phyloP scores from a whole-genome alignment of 2,329 filamentous ascomycete species.

The Calonectria pteridis region DNA sequence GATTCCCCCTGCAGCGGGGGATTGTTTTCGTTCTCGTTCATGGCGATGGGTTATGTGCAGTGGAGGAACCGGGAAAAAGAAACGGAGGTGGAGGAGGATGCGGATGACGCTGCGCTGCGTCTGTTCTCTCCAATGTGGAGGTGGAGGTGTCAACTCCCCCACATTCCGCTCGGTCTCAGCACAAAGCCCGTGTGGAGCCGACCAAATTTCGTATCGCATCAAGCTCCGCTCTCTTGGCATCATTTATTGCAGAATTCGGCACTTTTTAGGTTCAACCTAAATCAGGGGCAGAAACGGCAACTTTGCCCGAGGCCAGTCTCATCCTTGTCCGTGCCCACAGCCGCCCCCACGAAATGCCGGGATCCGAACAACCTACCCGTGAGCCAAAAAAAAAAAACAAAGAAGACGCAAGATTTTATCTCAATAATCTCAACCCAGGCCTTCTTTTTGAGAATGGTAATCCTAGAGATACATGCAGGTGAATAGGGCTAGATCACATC shows the following conservation, averaged over 20 bases:
- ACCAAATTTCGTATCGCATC: not conserved
- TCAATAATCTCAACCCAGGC: not conserved
- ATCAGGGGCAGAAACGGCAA: not conserved
- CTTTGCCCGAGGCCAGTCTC: not conserved
- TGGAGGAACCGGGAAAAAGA: not conserved
- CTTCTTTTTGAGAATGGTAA: not conserved
- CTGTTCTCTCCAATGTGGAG: not conserved
- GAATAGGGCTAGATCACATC: no score
- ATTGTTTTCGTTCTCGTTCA: not conserved
- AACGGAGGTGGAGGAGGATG: not conserved
- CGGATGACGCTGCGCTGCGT: not conserved
- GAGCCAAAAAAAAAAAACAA: not conserved
- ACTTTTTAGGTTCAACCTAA: not conserved
- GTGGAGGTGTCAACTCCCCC: not conserved
- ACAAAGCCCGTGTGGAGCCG: not conserved
- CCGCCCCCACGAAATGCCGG: not conserved
- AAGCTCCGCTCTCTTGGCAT: not conserved
- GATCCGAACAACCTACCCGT: not conserved
- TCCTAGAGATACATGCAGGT: not conserved
- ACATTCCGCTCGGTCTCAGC: not conserved
- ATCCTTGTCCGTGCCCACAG: not conserved
- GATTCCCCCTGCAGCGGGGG: not conserved
- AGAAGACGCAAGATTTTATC: not conserved
- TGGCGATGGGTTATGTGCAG: not conserved
- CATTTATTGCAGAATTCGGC: not conserved